These are phyloP conservation scores for Solanum paucissectum DNA, from an alignment of 257 asterid species.

Conservation along the genomic window DNA sequence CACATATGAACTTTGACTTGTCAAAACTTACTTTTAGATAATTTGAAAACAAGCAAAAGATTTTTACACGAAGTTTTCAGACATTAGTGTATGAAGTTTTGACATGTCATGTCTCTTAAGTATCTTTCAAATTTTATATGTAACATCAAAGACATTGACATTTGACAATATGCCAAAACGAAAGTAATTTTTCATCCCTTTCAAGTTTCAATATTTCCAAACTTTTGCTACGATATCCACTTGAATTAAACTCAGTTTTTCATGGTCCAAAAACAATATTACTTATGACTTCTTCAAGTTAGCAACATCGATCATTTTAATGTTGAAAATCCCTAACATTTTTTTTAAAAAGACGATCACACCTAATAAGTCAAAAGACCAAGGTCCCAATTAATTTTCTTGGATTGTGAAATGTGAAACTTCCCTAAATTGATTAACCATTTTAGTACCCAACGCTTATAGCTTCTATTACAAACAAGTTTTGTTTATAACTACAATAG, in stretches of 20 bases:
- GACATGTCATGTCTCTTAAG: not conserved
- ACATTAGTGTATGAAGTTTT: not conserved
- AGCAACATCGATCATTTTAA: not conserved
- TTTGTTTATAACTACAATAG: not conserved
- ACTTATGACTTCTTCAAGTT: not conserved
- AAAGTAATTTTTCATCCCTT: not conserved
- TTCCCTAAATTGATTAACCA: not conserved
- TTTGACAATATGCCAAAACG: not conserved
- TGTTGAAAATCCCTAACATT: not conserved
- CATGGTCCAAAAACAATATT: not conserved
- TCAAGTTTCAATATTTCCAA: too few species aligned
- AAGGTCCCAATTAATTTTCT: not conserved
- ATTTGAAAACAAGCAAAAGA: not conserved
- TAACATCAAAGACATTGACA: not conserved
- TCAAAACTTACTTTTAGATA: not conserved
- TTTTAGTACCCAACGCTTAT: not conserved
- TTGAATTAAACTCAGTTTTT: too few species aligned
- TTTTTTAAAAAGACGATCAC: not conserved
- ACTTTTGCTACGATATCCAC: not conserved
- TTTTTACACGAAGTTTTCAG: not conserved
- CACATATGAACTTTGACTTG: not conserved
- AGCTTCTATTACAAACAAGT: not conserved
- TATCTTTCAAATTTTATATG: not conserved
- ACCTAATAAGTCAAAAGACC: not conserved
- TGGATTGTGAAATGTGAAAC: not conserved